These are phyloP conservation scores for Solanum peruvianum DNA, from an alignment of 257 asterid genomes.

Conservation along the genomic window DNA sequence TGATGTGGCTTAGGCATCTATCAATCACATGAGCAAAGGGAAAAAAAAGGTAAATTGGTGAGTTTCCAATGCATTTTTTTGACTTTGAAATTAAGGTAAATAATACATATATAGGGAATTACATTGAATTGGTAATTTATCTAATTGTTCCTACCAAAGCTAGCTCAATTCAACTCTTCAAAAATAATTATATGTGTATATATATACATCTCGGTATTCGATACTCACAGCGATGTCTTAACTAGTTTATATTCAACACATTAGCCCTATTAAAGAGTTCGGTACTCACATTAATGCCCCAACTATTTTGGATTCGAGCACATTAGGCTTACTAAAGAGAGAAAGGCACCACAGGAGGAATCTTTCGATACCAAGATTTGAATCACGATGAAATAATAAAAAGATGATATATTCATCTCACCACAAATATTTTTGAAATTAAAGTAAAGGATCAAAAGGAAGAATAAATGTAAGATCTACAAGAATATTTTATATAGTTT, in stretches of 20 bases:
- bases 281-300: too few relatives aligned
- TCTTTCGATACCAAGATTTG: neutral
- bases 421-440: neutral
- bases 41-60: conserved; percentile 8
- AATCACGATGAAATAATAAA: neutral
- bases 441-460: neutral
- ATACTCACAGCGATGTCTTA: neutral
- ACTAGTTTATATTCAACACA: neutral
- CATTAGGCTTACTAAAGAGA: neutral
- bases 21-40: neutral
- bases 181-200: neutral
- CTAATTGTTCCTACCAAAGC: neutral
- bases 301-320: too few relatives aligned
- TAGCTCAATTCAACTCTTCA: neutral
- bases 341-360: neutral
- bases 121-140: neutral
- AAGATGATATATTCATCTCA: neutral
- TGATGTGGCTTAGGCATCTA: conserved; percentile 25
- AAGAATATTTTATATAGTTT: neutral
- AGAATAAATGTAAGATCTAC: neutral
- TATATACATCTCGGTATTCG: neutral
- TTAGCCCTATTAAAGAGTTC: neutral
- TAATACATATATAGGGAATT: neutral
- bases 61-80: conserved; percentile 16
- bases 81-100: neutral